phyloP scores from a whole-genome alignment of 202 grass and related monocot genomes.

The Panicum hallii region DNA sequence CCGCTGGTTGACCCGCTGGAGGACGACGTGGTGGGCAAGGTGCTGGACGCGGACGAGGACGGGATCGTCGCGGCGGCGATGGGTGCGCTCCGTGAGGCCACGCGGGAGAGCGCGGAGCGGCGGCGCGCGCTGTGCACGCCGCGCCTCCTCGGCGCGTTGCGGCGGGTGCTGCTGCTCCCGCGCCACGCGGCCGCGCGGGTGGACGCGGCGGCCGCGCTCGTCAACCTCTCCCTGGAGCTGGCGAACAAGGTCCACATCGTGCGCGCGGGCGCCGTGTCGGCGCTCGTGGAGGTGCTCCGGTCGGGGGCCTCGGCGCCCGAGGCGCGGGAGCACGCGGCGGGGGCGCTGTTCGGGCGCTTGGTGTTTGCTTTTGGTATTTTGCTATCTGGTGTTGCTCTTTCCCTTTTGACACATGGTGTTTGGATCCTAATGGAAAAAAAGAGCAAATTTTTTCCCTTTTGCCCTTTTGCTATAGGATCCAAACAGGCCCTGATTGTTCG shows the following conservation, averaged over 20 bases:
- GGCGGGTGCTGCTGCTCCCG: slow-evolving; percentile 60
- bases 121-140: slow-evolving; percentile 71
- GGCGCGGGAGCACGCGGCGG: slow-evolving; percentile 73
- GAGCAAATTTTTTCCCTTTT: too few relatives aligned
- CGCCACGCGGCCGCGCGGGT: slow-evolving; percentile 47
- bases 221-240: slow-evolving; percentile 78
- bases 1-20: slow-evolving; percentile 55
- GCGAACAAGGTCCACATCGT: slow-evolving; percentile 83
- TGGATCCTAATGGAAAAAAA: too few relatives aligned
- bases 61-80: slow-evolving; percentile 44
- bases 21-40: slow-evolving; percentile 66
- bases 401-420: too few relatives aligned
- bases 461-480: too few relatives aligned
- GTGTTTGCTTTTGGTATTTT: too few relatives aligned
- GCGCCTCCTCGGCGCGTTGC: slow-evolving; percentile 66
- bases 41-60: slow-evolving; percentile 61
- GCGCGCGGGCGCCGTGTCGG: slow-evolving; percentile 64
- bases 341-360: slow-evolving; percentile 76
- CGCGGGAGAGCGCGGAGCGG: slow-evolving; percentile 63
- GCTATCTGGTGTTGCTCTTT: too few relatives aligned
- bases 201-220: slow-evolving; percentile 62
- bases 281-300: slow-evolving; percentile 74
- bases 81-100: slow-evolving; percentile 62
- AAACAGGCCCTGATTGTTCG: too few relatives aligned
- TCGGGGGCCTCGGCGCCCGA: slow-evolving; percentile 41